Evolutionary conservation across 177 flowering plant species (phyloP), one percentile per base, ranked within the genome.

Genomic region (Vitis hybrid): DNA sequence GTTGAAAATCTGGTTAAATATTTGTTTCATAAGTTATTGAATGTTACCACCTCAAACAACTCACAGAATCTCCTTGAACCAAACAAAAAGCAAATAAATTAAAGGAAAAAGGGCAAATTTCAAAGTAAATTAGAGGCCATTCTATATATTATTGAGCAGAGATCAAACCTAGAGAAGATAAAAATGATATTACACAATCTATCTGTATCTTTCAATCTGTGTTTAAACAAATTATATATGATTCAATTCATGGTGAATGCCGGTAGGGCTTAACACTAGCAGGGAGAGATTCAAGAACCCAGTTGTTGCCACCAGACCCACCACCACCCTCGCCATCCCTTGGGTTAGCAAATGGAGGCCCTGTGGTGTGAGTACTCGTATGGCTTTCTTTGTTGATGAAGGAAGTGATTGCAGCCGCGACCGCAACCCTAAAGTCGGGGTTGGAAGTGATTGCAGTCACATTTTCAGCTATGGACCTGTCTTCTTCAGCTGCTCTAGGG

Each of bases 341-440:
- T n/a, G 51, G 29, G 45, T 39, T 39, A 67, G 29, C 63, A 50
- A 72, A 71, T n/a, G 45, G 50, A 61, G 74, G 55, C 49, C 62
- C 72, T 6, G 49, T 45, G 64, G 57, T n/a, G 55, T 70, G 73
- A 60, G 12, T 72, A 26, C 29, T 26, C 39, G 71, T 59, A 18
- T 71, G 76, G 60, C 68, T 79, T 62, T 85, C 88, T 52, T 82
- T 86, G 58, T 71, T 81, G 49, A 88, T 83, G 49, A 87, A 64
- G 2, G 92, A 86, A 6, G 87, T 72, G 61, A 88, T 85, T 16
- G 92, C 90, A 11, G 92, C 90, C 10, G 92, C 95, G 16, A 90
- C 88, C 6, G 91, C 88, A 34, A 76, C 92, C 70, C 86, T 82
- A 67, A 90, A 84, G 50, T 85, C 86, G 4, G 90, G 88, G 73